These are phyloP conservation scores for Ophiostoma perfectum DNA, from an alignment of 2,329 filamentous ascomycete species.

Conservation along the genomic window DNA sequence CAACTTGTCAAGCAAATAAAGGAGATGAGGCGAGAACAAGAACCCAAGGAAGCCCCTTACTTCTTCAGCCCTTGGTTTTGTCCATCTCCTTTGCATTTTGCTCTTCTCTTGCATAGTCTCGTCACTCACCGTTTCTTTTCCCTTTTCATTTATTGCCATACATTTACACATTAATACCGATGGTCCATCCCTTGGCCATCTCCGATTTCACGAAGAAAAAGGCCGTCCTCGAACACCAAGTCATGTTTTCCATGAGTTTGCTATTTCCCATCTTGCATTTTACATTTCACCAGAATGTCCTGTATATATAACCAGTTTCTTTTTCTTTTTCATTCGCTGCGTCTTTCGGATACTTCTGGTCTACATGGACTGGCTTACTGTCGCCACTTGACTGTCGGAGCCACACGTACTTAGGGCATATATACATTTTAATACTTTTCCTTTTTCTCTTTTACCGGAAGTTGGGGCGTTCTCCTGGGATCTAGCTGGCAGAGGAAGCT, in stretches of 20 bases:
- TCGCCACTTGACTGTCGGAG: background rate
- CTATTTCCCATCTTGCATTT: background rate
- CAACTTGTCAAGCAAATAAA: background rate
- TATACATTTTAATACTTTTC: slow-evolving; percentile 12
- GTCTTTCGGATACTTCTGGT: background rate
- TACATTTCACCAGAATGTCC: slow-evolving; percentile 13
- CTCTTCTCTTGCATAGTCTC: background rate
- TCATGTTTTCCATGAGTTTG: slow-evolving; percentile 13
- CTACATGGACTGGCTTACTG: background rate
- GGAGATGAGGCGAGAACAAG: too few relatives aligned
- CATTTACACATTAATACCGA: background rate
- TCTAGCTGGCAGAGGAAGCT: slow-evolving; percentile 11
- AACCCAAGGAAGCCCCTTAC: background rate
- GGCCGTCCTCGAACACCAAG: slow-evolving; percentile 4
- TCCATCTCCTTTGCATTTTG: background rate
- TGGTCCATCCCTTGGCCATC: background rate
- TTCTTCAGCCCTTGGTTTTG: background rate
- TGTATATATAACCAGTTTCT: slow-evolving; percentile 20
- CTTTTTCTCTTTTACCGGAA: slow-evolving; percentile 11
- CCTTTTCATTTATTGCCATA: background rate
- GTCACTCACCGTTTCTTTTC: background rate
- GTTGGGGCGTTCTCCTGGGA: slow-evolving; percentile 18
- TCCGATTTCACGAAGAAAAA: slow-evolving; percentile 3
- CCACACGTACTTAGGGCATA: background rate
- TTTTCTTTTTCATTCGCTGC: background rate